Percentiles rank a stretch among this genome's conserved stretches.
These are phyloP conservation scores for Sclerotinia spermophila DNA, from an alignment of 2,329 filamentous ascomycete species.

Conservation along the genomic window DNA sequence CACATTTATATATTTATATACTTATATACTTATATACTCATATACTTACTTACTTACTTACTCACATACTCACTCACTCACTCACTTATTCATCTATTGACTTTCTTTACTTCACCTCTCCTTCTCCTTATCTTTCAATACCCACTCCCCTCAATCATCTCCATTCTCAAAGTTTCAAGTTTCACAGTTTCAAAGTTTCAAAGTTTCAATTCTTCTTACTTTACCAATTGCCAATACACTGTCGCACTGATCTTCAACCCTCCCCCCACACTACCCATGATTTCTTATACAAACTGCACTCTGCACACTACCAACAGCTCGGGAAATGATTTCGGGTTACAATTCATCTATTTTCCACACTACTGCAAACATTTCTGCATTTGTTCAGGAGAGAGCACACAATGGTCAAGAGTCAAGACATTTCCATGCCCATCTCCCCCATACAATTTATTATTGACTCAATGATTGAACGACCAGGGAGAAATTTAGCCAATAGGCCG, in stretches of 20 bases:
- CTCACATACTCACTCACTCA: no score
- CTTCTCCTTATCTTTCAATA: not conserved
- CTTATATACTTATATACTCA: no score
- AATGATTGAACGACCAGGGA: not conserved
- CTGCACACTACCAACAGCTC: constrained; percentile 7
- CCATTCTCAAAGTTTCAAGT: not conserved
- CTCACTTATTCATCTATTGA: no score
- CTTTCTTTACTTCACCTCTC: not conserved
- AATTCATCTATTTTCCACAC: constrained; percentile 3
- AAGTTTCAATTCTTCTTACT: not conserved
- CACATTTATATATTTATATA: no score
- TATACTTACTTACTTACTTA: no score
- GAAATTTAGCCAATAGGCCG: constrained; percentile 5
- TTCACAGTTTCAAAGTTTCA: not conserved
- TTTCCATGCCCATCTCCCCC: not conserved
- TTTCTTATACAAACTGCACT: not conserved
- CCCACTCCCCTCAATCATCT: not conserved
- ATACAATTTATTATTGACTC: not conserved
- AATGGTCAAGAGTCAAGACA: constrained; percentile 13
- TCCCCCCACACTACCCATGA: not conserved
- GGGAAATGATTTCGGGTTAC: constrained; percentile 10
- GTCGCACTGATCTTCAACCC: constrained; percentile 13
- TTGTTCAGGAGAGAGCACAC: constrained; percentile 15
- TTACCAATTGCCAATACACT: not conserved
- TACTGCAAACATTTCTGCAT: constrained; percentile 16